A percentile compares a stretch with the other conserved stretches of the same genome.
phyloP scores from a whole-genome alignment of 441 rosid genomes.

The Mallotus japonicus region DNA sequence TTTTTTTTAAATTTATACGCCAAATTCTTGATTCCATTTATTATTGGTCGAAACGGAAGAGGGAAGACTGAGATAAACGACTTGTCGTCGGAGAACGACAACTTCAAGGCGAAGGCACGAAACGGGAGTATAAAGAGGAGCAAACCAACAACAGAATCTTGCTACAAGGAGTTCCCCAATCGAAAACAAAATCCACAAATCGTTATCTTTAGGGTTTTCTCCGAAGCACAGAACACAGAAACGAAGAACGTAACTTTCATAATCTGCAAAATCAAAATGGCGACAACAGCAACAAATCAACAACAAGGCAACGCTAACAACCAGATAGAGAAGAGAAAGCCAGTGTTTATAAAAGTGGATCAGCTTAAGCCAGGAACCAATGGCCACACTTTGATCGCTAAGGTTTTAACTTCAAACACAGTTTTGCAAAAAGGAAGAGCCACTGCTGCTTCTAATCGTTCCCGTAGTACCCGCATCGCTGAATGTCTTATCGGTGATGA shows the following conservation, averaged over 20 bases:
- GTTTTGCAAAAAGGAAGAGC: slow-evolving; percentile 34
- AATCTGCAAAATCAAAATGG: neutral
- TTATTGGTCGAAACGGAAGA: too few relatives aligned
- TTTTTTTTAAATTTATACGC: too few relatives aligned
- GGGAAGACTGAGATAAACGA: neutral
- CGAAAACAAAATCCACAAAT: neutral
- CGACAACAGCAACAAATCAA: slow-evolving; percentile 12
- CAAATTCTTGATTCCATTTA: too few relatives aligned
- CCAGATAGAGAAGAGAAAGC: slow-evolving; percentile 20
- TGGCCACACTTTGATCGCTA: slow-evolving; percentile 41
- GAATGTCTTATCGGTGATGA: slow-evolving; percentile 50
- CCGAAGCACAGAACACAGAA: neutral
- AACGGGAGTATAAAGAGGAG: neutral
- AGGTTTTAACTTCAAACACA: slow-evolving; percentile 35
- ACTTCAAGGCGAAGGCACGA: neutral
- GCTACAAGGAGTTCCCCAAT: neutral
- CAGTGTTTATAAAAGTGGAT: slow-evolving; percentile 32
- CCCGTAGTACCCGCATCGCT: slow-evolving; percentile 38
- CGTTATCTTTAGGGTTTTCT: slow-evolving; percentile 20
- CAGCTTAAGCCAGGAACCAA: slow-evolving; percentile 44
- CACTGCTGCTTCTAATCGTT: slow-evolving; percentile 22
- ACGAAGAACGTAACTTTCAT: neutral
- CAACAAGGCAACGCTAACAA: neutral
- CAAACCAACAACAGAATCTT: neutral
- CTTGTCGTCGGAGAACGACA: neutral